Base-by-base conservation (phyloP, 106 monocot species). In the Agapanthus africanus region DNA sequence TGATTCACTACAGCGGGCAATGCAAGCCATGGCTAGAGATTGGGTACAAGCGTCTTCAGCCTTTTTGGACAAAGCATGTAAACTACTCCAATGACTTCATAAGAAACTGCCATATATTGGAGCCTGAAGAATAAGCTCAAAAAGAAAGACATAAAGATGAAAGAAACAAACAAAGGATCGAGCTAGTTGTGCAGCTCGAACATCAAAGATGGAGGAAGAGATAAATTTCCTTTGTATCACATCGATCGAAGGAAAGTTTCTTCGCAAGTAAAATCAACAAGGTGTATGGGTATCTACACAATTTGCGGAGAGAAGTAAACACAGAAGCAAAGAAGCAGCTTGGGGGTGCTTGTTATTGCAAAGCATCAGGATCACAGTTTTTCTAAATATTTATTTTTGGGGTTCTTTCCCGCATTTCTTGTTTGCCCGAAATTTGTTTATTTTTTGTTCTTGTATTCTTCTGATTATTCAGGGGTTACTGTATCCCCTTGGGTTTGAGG, bases 11-110 rank as follows among this genome's bases (percentile, higher is more conserved):
- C 67, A 94, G 90, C 69, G 90, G 94, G 7, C 94, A 87, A 66
- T 82, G 81, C 42, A 94, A 94, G 63, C 94, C 94, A 56, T 95
- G 94, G 94, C 72, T 95, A 59, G 91, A 91, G 54, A 95, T 95
- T 47, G 94, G 85, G 21, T 95, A 78, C 76, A 91, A 81, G 73
- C 84, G 88, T 65, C 82, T 94, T 3, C 81, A 80, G 64, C 93
- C 87, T 23, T 87, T 90, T 72, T 94, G 93, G 93, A 83, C 80
- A 42, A 90, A 85, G 37, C 73, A 94, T 76, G 87, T 94, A 57
- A 90, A 94, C 76, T 84, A 84, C 82, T 84, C 93, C 71, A 87
- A 85, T 47, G 80, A 90, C 11, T 94, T 94, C 59, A 70, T 90
- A 40, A 80, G 78, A 57, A 90, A 76, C 49, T 94, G 93, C 44